A percentile compares a stretch with the other conserved stretches of the same genome.
Evolutionary conservation across 805 yeast genomes (phyloP).

Genomic region (Komagataella ulmi): DNA sequence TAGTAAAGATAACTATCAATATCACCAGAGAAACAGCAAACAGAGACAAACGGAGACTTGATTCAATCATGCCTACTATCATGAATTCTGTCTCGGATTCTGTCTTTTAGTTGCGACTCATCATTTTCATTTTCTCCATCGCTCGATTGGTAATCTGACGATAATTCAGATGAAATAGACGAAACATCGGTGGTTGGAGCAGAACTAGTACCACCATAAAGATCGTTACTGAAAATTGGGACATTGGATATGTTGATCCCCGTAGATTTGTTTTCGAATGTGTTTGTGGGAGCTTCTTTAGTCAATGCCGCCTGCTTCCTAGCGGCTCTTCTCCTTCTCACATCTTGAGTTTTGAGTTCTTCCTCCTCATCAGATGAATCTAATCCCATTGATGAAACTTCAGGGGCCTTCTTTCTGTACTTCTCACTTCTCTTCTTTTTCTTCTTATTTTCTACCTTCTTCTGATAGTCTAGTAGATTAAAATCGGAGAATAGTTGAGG

Average conservation of each 20-base stretch:
- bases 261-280: conserved; percentile 23
- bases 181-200: neutral
- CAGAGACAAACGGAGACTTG: neutral
- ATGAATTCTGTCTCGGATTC: neutral
- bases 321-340: conserved; percentile 27
- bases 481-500: conserved; percentile 83
- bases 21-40: neutral
- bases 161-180: neutral
- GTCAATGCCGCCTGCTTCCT: conserved; percentile 6
- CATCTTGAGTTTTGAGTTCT: conserved; percentile 31
- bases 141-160: neutral
- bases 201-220: neutral
- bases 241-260: conserved; percentile 28
- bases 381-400: conserved; percentile 2
- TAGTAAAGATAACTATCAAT: neutral
- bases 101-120: neutral
- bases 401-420: conserved; percentile 3
- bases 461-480: conserved; percentile 36
- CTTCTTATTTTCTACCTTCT: conserved; percentile 19
- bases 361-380: conserved; percentile 33
- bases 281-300: conserved; percentile 7
- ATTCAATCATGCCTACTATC: neutral
- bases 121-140: neutral
- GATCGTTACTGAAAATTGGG: conserved; percentile 40
- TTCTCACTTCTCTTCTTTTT: conserved; percentile 12